Percentiles rank a stretch among this genome's conserved stretches.
These are phyloP conservation scores for Colletotrichum shisoi DNA, from an alignment of 2,329 filamentous ascomycete genomes.

Conservation along the genomic window DNA sequence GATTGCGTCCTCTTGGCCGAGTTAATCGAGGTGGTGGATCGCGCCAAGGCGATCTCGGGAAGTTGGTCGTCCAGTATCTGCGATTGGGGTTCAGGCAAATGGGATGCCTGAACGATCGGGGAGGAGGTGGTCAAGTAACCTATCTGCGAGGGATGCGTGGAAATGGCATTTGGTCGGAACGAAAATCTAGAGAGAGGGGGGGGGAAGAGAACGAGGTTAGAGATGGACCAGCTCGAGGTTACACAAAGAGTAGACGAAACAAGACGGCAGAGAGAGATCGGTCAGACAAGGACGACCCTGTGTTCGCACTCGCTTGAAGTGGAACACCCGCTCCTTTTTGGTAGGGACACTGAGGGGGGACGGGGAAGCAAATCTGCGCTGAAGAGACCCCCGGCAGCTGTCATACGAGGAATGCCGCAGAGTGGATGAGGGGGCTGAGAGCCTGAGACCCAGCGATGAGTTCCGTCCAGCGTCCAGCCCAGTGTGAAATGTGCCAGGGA, in stretches of 20 bases:
- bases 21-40: slow-evolving; percentile 53
- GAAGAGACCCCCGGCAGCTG: slow-evolving; percentile 31
- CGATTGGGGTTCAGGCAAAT: slow-evolving; percentile 57
- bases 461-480: not conserved
- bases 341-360: slow-evolving; percentile 10
- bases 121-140: slow-evolving; percentile 75
- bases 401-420: slow-evolving; percentile 37
- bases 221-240: slow-evolving; percentile 20
- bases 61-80: slow-evolving; percentile 50
- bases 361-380: slow-evolving; percentile 9
- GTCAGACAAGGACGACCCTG: slow-evolving; percentile 32
- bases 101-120: slow-evolving; percentile 68
- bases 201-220: slow-evolving; percentile 30
- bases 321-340: slow-evolving; percentile 8
- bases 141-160: slow-evolving; percentile 69
- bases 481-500: slow-evolving; percentile 1
- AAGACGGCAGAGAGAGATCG: slow-evolving; percentile 19
- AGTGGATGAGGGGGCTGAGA: slow-evolving; percentile 33
- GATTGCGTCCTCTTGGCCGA: slow-evolving; percentile 48
- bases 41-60: slow-evolving; percentile 42
- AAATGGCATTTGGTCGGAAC: slow-evolving; percentile 56
- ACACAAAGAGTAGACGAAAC: slow-evolving; percentile 27
- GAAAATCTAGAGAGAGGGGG: slow-evolving; percentile 24
- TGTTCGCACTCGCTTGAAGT: slow-evolving; percentile 24
- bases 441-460: slow-evolving; percentile 31